phyloP scores from a whole-genome alignment of 345 rosid genomes.

The Mercurialis annua region DNA sequence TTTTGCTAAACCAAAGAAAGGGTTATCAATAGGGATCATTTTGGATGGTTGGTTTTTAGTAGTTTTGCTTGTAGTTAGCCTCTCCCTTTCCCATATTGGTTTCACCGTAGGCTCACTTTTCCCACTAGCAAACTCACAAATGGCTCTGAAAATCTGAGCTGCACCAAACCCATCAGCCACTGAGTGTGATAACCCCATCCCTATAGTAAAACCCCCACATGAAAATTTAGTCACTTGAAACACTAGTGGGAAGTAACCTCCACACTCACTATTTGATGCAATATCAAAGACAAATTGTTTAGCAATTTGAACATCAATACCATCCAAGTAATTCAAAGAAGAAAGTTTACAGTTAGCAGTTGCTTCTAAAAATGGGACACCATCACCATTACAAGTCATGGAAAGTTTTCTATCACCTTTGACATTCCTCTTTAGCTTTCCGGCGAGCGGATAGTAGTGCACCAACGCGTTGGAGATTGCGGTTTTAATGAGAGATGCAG shows the following conservation, averaged over 20 bases:
- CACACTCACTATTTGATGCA: slow-evolving; percentile 19
- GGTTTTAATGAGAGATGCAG: slow-evolving; percentile 34
- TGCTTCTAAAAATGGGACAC: slow-evolving; percentile 55
- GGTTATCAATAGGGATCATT: not conserved
- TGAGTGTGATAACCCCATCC: slow-evolving; percentile 54
- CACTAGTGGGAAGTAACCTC: slow-evolving; percentile 35
- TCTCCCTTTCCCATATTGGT: slow-evolving; percentile 55
- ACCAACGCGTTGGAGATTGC: slow-evolving; percentile 55
- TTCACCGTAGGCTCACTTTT: slow-evolving; percentile 36
- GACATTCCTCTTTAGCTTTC: slow-evolving; percentile 40
- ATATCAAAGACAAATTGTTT: slow-evolving; percentile 35
- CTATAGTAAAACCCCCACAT: slow-evolving; percentile 59
- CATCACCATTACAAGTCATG: slow-evolving; percentile 35
- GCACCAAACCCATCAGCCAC: slow-evolving; percentile 61
- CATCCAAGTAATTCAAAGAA: slow-evolving; percentile 42
- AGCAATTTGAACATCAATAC: slow-evolving; percentile 29
- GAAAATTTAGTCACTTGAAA: slow-evolving; percentile 49
- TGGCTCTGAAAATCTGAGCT: slow-evolving; percentile 43
- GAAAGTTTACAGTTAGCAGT: slow-evolving; percentile 36
- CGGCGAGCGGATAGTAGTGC: slow-evolving; percentile 57
- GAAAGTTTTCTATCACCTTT: slow-evolving; percentile 35
- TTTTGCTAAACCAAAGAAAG: slow-evolving; percentile 11
- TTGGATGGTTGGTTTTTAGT: not conserved
- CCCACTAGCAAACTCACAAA: slow-evolving; percentile 40
- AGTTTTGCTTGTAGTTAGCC: slow-evolving; percentile 15